phyloP scores from a whole-genome alignment of 495 filamentous ascomycete species.

The Podospora pseudocomata region DNA sequence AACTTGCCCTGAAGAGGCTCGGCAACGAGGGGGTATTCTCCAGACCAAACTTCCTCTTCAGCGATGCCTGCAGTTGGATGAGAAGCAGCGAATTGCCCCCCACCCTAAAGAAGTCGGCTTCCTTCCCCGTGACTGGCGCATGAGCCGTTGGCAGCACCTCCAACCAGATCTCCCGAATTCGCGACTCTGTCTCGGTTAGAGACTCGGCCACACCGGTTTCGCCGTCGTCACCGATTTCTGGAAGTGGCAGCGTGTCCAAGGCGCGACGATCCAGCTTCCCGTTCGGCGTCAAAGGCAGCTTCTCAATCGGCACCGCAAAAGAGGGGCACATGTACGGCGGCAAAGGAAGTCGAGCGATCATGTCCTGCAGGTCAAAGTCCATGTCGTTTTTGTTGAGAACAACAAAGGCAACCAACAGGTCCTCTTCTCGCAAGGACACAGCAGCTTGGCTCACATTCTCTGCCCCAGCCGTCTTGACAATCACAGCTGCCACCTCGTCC shows the following conservation, averaged over 20 bases:
- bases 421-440: background rate
- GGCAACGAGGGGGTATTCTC: background rate
- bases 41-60: background rate
- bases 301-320: slow-evolving; percentile 18
- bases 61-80: background rate
- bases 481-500: slow-evolving; percentile 38
- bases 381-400: background rate
- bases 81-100: background rate
- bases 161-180: background rate
- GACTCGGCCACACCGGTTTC: background rate
- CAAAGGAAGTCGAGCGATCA: slow-evolving; percentile 7
- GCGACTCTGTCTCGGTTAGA: background rate
- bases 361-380: background rate
- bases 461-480: slow-evolving; percentile 17
- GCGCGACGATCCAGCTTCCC: slow-evolving; percentile 16
- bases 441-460: background rate
- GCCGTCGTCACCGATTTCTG: background rate
- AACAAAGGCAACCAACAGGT: background rate
- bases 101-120: background rate
- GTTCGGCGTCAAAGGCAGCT: slow-evolving; percentile 20
- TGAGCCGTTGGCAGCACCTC: background rate
- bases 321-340: slow-evolving; percentile 26
- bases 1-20: background rate
- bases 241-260: background rate
- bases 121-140: background rate